Conservation (phyloP, 2,329 filamentous ascomycete genomes). For the Scytalidium sp. region DNA sequence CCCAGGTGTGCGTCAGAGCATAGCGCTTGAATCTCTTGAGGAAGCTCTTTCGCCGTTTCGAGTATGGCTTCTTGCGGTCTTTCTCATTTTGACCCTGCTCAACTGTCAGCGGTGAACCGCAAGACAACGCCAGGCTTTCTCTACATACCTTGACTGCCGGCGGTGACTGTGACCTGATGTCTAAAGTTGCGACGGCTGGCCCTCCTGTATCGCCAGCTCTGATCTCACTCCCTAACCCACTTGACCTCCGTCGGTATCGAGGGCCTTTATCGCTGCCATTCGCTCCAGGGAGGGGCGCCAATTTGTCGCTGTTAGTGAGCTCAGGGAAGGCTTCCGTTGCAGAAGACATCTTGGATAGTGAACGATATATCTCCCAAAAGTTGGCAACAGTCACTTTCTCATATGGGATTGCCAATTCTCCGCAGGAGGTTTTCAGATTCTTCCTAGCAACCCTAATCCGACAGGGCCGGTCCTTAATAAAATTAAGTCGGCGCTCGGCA, state of each 20-base stretch:
- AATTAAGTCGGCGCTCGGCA: not conserved
- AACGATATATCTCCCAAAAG: not conserved
- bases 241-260: constrained; percentile 39
- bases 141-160: constrained; percentile 20
- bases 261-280: constrained; percentile 15
- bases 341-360: not conserved
- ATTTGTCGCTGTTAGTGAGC: constrained; percentile 20
- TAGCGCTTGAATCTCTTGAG: constrained; percentile 39
- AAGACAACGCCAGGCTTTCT: not conserved
- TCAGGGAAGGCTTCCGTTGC: constrained; percentile 24
- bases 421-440: not conserved
- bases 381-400: not conserved
- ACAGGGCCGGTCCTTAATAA: not conserved
- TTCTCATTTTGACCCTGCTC: constrained; percentile 23
- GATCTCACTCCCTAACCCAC: constrained; percentile 47
- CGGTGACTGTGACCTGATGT: constrained; percentile 23
- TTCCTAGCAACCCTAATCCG: not conserved
- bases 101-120: constrained; percentile 3
- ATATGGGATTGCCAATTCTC: not conserved
- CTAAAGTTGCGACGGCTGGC: constrained; percentile 45
- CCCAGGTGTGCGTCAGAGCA: constrained; percentile 57
- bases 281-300: constrained; percentile 15
- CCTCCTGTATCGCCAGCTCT: constrained; percentile 47
- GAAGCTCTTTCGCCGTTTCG: constrained; percentile 29
- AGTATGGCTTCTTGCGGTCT: constrained; percentile 28